Percentiles rank a stretch among this genome's conserved stretches.
phyloP scores from a whole-genome alignment of 108 stramenopile species.

The Bacterosira constricta region DNA sequence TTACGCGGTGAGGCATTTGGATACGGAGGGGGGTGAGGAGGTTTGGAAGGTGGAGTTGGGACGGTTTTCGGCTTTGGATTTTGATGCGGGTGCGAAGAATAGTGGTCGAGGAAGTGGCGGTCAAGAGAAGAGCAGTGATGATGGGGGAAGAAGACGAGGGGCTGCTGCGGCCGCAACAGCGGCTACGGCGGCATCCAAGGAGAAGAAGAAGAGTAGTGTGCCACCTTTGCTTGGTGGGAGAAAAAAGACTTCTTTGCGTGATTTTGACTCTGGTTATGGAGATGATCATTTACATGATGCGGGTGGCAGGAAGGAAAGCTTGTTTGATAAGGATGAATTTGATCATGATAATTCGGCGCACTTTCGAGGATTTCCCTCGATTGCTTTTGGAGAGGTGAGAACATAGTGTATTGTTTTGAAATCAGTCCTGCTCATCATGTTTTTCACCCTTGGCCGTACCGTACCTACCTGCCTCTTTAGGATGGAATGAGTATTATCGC shows the following conservation, averaged over 20 bases:
- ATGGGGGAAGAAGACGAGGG: slow-evolving; percentile 18
- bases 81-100: slow-evolving; percentile 48
- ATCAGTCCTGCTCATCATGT: background rate
- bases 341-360: slow-evolving; percentile 15
- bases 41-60: slow-evolving; percentile 85
- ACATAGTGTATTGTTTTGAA: background rate
- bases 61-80: slow-evolving; percentile 68
- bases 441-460: background rate
- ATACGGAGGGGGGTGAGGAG: slow-evolving; percentile 61
- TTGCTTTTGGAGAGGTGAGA: slow-evolving; percentile 66
- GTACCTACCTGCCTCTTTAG: background rate
- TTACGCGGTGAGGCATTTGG: slow-evolving; percentile 68
- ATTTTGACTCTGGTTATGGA: slow-evolving; percentile 4
- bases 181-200: slow-evolving; percentile 11
- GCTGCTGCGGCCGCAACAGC: slow-evolving; percentile 39
- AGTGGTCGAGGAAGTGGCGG: slow-evolving; percentile 10
- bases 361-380: slow-evolving; percentile 50
- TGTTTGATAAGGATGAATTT: slow-evolving; percentile 11
- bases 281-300: slow-evolving; percentile 6
- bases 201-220: slow-evolving; percentile 10
- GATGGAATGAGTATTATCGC: slow-evolving; percentile 69
- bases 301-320: slow-evolving; percentile 1
- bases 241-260: slow-evolving; percentile 5
- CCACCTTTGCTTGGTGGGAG: slow-evolving; percentile 30
- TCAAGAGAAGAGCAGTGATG: background rate